Base-by-base conservation (phyloP, 495 filamentous ascomycete genomes). In the Neurospora sp. region DNA sequence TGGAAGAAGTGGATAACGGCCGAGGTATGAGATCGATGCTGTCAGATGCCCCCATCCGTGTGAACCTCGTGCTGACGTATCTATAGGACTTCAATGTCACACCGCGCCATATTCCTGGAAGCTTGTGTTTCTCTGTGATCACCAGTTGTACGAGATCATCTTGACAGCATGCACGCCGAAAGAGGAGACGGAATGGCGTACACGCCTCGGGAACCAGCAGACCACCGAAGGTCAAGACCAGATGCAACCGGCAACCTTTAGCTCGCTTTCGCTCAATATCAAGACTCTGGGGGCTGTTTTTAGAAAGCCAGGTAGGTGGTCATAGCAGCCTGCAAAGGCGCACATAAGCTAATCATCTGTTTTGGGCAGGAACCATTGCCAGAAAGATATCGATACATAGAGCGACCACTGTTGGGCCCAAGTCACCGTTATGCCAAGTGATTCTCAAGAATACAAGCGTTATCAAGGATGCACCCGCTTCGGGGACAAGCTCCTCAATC, bases 61-160 rank as follows among this genome's bases (percentile, higher is more conserved):
- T 22, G 46, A 11, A 9, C 16, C 8, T 10, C 9, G 22, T 72
- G 39, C 76, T 80, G 48, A 78, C 74, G 8, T 14, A 16, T 40
- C 8, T 18, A 68, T 74, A 97, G 94, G 94, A 3, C 80, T 97
- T 8, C 92, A 91, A 82, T 98, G 94, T 78, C 89, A 95, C 77
- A 92, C 90, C 22, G 93, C 92, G 27, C 89, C 90, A 14, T 93
- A 93, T 79, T 94, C 94, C 3, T 98, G 94, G 95, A 99, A 98
- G 79, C 78, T 98, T n/a, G 84, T 92, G 18, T 98, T 98, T 75
- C 91, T 94, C 76, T 86, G 88, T 53, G 86, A 91, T 61, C 86
- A 92, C 73, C 89, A 91, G 48, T 86, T 92, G 22, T 96, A 91
- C 78, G 96, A 98, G 81, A 77, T 97, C 39, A 89, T 97, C 27